Evolutionary conservation across 192 early-diverging fungal species (phyloP).

Genomic region (Coemansia sp.): DNA sequence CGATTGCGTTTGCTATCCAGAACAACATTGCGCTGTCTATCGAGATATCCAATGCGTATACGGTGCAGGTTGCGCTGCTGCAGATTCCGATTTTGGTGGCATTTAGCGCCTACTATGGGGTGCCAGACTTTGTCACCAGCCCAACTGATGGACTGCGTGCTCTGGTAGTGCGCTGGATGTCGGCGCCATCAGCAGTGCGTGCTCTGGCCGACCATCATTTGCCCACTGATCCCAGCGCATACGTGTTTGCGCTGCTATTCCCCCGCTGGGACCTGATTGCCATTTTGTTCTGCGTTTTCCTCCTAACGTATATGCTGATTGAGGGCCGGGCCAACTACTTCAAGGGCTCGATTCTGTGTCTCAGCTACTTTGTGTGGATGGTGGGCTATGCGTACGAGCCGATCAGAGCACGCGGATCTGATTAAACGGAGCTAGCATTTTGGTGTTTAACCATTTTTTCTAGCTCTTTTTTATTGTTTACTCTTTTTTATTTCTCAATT

Average conservation of each 20-base stretch:
- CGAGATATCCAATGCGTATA: conserved; percentile 96
- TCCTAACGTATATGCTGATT: conserved; percentile 89
- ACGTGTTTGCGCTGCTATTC: conserved; percentile 69
- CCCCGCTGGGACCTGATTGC: conserved; percentile 68
- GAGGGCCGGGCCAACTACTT: conserved; percentile 98
- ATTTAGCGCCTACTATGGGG: conserved; percentile 69
- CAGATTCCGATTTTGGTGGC: conserved; percentile 94
- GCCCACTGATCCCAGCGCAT: conserved; percentile 47
- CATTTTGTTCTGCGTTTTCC: conserved; percentile 64
- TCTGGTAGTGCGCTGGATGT: conserved; percentile 14
- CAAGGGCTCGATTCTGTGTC: conserved; percentile 86
- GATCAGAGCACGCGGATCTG: conserved; percentile 27
- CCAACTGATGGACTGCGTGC: conserved; percentile 18
- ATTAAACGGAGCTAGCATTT: conserved; percentile 5
- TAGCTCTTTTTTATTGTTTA: conserved; percentile 8
- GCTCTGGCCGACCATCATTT: conserved; percentile 28
- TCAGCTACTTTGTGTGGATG: conserved; percentile 83
- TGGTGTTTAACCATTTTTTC: conserved; percentile 8
- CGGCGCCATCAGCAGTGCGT: conserved; percentile 6
- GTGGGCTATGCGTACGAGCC: conserved; percentile 78
- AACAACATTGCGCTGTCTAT: conserved; percentile 84
- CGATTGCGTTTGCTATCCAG: conserved; percentile 90
- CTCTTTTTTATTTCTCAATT: conserved; percentile 5
- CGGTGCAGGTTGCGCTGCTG: conserved; percentile 89
- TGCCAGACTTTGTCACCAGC: conserved; percentile 38